Percentiles rank a stretch among this genome's conserved stretches.
Conservation (phyloP, 2,329 filamentous ascomycete genomes). For the Teratosphaeria destructans region DNA sequence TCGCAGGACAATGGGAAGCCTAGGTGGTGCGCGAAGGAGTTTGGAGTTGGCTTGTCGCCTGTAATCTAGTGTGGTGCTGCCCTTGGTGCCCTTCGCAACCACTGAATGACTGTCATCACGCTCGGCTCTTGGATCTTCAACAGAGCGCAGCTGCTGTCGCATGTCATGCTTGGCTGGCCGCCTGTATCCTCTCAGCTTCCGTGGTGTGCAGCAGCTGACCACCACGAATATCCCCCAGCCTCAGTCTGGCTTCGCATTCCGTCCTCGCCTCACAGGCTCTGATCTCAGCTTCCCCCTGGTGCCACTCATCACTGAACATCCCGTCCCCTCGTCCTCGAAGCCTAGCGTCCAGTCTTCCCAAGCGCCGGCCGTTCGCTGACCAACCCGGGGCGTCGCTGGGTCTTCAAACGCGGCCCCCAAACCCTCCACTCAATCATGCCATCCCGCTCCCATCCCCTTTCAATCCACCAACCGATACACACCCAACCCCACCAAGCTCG, state of each 20-base stretch:
- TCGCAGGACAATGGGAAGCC: background rate
- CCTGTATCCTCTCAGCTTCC: too few species aligned
- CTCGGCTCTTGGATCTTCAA: background rate
- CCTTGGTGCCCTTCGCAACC: background rate
- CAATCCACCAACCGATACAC: constrained; percentile 31
- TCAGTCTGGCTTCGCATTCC: background rate
- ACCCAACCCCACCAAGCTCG: constrained; percentile 33
- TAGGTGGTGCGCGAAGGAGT: background rate
- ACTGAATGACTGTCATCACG: background rate
- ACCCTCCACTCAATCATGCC: background rate
- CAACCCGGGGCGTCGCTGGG: background rate
- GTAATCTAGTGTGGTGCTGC: background rate
- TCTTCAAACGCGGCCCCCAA: background rate
- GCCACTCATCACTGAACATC: background rate
- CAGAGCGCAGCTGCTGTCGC: background rate
- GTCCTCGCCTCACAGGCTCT: background rate
- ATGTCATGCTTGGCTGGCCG: background rate
- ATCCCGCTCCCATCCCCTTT: background rate
- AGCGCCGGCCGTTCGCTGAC: background rate
- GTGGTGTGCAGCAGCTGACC: background rate
- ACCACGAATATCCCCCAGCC: background rate
- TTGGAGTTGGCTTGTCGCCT: background rate
- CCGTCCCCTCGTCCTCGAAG: background rate
- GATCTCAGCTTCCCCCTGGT: background rate
- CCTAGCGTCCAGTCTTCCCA: background rate